Base-by-base conservation (phyloP, 768 basidiomycete species). In the Boletus tomentosulus region DNA sequence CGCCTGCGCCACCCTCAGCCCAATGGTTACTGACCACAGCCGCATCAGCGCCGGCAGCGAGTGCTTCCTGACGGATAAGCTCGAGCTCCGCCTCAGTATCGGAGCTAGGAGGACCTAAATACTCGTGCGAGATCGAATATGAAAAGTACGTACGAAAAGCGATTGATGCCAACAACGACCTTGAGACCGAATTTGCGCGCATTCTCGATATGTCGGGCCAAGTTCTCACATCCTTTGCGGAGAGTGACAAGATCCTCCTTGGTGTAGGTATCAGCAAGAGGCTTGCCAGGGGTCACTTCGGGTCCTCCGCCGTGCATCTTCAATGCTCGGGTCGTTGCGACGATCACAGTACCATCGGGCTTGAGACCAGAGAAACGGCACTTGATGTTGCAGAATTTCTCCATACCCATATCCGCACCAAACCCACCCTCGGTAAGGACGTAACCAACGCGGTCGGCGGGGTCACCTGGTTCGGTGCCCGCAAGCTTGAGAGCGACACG, bases 291-390 rank as follows among this genome's bases (percentile, higher is more conserved):
- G 2, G 90, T 89, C 50, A 98, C 95, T 25, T 97, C 94, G 6
- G 96, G 96, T 55, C 90, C 97, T 56, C 96, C 96, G 41, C 96
- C 96, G 68, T 99, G 96, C 96, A 99, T 99, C 81, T 98, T 99
- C 57, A 99, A 76, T 22, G 96, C 96, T 60, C 96, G 89, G 28
- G 96, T 94, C 4, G 96, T 99, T 7, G 96, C 97, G 50, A 99
- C 96, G 63, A 99, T 89, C 60, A 99, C 84, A 35, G 88, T 88
- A 3, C 93, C 96, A 71, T 99, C 92, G 9, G 97, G 97, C 53
- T 78, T 87, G 66, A 98, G 81, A 46, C 95, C 96, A 57, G 91
- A 94, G 54, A 89, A 79, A 56, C 96, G 86, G 71, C 95, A 98
- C 72, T 99, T 99, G 80, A 99, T 98, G 74, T 98, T 98, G 79